Percentiles rank a stretch among this genome's conserved stretches.
phyloP scores from a whole-genome alignment of 2,329 filamentous ascomycete species.

The Talaromyces piceae region DNA sequence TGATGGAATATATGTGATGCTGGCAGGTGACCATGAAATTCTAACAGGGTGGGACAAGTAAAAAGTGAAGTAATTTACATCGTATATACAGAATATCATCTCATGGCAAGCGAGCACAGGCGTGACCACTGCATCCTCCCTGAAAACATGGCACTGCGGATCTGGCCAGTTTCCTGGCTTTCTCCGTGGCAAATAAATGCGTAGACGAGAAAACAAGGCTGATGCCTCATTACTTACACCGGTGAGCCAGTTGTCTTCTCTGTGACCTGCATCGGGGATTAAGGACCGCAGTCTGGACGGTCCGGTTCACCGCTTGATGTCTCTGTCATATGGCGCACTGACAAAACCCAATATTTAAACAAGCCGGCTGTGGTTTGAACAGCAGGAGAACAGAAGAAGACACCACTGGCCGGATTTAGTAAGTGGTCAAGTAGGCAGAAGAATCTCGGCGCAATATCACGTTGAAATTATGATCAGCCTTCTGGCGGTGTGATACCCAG shows the following conservation, averaged over 20 bases:
- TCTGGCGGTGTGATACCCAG: neutral
- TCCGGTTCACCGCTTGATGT: neutral
- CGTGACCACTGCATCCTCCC: neutral
- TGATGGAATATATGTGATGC: neutral
- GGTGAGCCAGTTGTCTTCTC: neutral
- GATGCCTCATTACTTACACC: neutral
- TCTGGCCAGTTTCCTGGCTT: neutral
- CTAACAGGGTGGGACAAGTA: neutral
- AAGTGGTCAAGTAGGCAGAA: neutral
- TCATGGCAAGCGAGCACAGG: neutral
- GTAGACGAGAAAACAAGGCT: neutral
- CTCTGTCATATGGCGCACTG: neutral
- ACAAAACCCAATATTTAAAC: neutral
- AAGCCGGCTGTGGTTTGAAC: neutral
- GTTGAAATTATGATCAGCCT: neutral
- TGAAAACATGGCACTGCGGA: neutral
- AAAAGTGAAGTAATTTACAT: neutral
- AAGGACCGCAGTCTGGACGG: neutral
- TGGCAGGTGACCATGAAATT: neutral
- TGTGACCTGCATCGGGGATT: neutral
- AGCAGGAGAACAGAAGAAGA: too few species aligned
- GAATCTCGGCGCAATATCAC: neutral
- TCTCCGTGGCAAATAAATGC: neutral
- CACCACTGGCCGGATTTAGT: neutral
- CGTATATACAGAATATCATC: neutral